These are phyloP conservation scores for Syzygium malaccense DNA, from an alignment of 441 rosid genomes.

Conservation along the genomic window DNA sequence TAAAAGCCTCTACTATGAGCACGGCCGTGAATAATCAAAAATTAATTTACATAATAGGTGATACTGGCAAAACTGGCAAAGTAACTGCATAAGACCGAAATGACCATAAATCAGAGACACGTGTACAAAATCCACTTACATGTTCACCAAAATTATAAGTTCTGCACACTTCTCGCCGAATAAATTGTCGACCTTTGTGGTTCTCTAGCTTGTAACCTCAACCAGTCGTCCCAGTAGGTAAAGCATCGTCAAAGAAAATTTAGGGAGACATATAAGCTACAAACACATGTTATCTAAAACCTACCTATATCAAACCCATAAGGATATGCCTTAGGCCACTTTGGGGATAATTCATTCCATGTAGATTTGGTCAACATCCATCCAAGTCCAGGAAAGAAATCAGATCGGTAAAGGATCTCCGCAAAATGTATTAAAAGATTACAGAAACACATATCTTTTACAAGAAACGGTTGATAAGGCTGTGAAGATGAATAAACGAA, in stretches of 20 bases:
- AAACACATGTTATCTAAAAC: conserved; percentile 6
- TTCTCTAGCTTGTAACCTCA: conserved; percentile 80
- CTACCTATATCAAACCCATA: conserved; percentile 3
- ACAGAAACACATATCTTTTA: background rate
- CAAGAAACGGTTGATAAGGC: background rate
- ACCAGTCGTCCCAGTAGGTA: conserved; percentile 99
- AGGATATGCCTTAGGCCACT: conserved; percentile 99
- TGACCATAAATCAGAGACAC: background rate
- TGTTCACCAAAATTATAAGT: conserved; percentile 96
- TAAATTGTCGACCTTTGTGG: conserved; percentile 81
- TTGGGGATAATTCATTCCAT: conserved; percentile 97
- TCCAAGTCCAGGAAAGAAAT: conserved; percentile 98
- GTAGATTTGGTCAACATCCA: conserved; percentile 84
- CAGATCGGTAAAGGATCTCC: conserved; percentile 87
- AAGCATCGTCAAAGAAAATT: conserved; percentile 56
- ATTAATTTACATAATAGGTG: background rate
- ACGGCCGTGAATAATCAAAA: background rate
- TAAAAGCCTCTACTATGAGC: background rate
- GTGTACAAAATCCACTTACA: conserved; percentile 33
- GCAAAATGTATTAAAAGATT: conserved; percentile 18
- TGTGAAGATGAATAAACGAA: background rate
- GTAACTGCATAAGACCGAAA: background rate
- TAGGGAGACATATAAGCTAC: background rate
- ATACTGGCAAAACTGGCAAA: background rate
- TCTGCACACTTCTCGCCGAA: conserved; percentile 92